phyloP scores from a whole-genome alignment of 192 early-diverging fungal genomes.

The Cetraspora pellucida region DNA sequence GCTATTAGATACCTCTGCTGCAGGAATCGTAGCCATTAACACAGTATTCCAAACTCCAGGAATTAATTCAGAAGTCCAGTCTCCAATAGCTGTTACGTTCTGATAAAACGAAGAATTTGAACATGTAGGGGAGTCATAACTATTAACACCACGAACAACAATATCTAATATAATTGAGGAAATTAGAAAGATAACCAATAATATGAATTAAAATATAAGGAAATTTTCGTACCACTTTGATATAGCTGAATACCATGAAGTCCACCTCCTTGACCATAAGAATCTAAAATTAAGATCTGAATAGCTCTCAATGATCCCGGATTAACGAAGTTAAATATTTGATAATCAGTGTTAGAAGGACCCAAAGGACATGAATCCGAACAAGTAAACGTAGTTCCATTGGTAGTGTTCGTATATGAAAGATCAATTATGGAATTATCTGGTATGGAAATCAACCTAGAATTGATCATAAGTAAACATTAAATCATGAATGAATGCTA shows the following conservation, averaged over 20 bases:
- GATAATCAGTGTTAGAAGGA: conserved; percentile 31
- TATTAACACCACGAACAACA: conserved; percentile 9
- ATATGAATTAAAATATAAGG: not conserved
- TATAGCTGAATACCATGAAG: conserved; percentile 44
- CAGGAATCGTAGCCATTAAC: conserved; percentile 1
- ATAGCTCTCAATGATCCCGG: conserved; percentile 51
- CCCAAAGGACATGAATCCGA: conserved; percentile 5
- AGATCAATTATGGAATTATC: conserved; percentile 60
- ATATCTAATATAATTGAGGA: conserved; percentile 18
- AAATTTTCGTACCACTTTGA: conserved; percentile 30
- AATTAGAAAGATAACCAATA: not conserved
- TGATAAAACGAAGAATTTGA: not conserved
- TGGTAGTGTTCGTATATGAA: conserved; percentile 58
- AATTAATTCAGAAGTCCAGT: not conserved
- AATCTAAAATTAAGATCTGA: conserved; percentile 61
- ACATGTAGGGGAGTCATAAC: not conserved
- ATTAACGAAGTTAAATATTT: conserved; percentile 50
- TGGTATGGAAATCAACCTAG: conserved; percentile 58
- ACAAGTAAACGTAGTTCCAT: not conserved
- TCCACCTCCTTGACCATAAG: conserved; percentile 53
- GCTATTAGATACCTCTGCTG: not conserved
- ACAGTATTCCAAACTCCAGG: conserved; percentile 23
- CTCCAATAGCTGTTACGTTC: not conserved
- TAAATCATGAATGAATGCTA: not conserved
- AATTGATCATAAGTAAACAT: not conserved